Evolutionary conservation across 164 flowering plant genomes (phyloP), one percentile per base, ranked within the genome.

Genomic region (Piper betle): DNA sequence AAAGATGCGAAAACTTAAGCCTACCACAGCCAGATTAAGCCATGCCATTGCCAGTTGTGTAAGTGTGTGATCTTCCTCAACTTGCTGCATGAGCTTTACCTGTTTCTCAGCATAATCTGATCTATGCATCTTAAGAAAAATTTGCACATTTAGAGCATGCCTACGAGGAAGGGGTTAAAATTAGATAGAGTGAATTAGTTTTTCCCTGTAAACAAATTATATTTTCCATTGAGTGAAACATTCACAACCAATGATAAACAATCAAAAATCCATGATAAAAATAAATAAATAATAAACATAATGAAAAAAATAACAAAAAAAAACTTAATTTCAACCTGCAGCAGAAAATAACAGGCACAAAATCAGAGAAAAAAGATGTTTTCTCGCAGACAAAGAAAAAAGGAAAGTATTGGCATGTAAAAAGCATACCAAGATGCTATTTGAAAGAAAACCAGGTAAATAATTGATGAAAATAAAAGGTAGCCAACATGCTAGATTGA

Each of bases 31-130:
- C 78, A 93, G 74, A 70, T 93, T 80, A 48, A 88, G 71, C 99
- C 99, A 93, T 69, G 99, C 96, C 81, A 71, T 90, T 60, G 99
- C 97, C 73, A 93, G 99, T 73, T 90, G 99, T 70, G 99, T 88
- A 38, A 93, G 82, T 6, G 97, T 84, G 72, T 93, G 99, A 62
- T 93, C 99, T 76, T 93, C 99, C 70, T 93, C 99, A 72, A 73
- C 76, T 78, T 86, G 97, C 63, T 93, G 99, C 99, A 93, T 85
- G 59, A 82, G 64, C 75, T 88, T 86, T 64, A 93, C 74, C 70
- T 93, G 95, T 76, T 83, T 93, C 81, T 93, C 97, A n/a, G 92
- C 99, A 83, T 80, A 80, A 70, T 93, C 99, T 19, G 96, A 81
- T 72, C 96, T 77, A 68, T 88, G 81, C 97, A 93, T 88, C 84